Conservation (phyloP, 2,329 filamentous ascomycete species). For the Aspergillus ochraceoroseus region DNA sequence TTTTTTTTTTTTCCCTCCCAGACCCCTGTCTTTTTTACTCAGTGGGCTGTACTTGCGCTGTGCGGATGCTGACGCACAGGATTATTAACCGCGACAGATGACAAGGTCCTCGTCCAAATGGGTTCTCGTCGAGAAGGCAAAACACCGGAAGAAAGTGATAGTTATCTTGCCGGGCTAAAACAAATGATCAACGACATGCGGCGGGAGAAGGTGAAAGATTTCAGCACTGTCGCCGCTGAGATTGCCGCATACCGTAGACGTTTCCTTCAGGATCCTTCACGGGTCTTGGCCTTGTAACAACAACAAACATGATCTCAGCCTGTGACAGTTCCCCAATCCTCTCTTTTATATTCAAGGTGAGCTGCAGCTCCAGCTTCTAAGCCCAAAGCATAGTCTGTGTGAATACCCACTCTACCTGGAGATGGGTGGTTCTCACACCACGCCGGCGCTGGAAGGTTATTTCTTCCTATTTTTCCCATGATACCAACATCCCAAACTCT, state of each 20-base stretch:
- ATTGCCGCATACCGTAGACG: slow-evolving; percentile 50
- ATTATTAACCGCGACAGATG: slow-evolving; percentile 44
- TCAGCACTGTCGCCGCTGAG: slow-evolving; percentile 46
- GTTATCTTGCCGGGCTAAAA: slow-evolving; percentile 45
- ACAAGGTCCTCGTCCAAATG: slow-evolving; percentile 50
- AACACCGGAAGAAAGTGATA: slow-evolving; percentile 43
- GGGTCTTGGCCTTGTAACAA: slow-evolving; percentile 45
- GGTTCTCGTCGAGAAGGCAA: slow-evolving; percentile 45
- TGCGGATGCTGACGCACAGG: slow-evolving; percentile 40
- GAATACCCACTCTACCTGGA: background rate
- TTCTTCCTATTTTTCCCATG: slow-evolving; percentile 5
- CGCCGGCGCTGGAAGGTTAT: background rate
- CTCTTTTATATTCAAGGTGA: slow-evolving; percentile 20
- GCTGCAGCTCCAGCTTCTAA: slow-evolving; percentile 15
- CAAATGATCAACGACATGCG: slow-evolving; percentile 49
- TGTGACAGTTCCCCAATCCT: slow-evolving; percentile 5
- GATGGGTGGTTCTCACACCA: slow-evolving; percentile 11
- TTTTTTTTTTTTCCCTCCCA: slow-evolving; percentile 3
- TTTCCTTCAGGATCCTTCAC: slow-evolving; percentile 46
- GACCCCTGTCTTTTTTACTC: slow-evolving; percentile 14
- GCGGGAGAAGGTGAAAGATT: slow-evolving; percentile 48
- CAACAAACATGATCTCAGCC: slow-evolving; percentile 6
- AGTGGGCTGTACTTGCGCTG: slow-evolving; percentile 24
- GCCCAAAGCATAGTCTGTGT: slow-evolving; percentile 1
- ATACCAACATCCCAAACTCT: slow-evolving; percentile 12